These are phyloP conservation scores for Pleurotus tuoliensis DNA, from an alignment of 768 basidiomycete species.

Conservation along the genomic window DNA sequence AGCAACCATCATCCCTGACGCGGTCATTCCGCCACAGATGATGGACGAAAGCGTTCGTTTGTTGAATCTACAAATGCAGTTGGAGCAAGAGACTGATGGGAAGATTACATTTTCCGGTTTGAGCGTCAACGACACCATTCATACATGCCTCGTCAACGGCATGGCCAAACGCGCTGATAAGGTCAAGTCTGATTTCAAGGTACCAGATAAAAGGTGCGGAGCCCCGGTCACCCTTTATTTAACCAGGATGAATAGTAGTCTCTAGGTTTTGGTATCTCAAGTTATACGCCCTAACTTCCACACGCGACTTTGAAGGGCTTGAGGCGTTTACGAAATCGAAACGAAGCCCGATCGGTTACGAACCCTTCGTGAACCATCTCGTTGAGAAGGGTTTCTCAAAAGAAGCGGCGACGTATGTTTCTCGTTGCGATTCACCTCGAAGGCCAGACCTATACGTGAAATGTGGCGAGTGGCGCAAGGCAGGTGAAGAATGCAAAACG, in stretches of 20 bases:
- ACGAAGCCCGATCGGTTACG: constrained; percentile 94
- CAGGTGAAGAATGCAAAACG: constrained; percentile 88
- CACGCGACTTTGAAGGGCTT: constrained; percentile 81
- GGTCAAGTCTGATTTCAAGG: constrained; percentile 84
- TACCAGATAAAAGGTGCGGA: constrained; percentile 87
- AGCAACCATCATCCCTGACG: background rate
- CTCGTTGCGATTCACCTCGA: constrained; percentile 79
- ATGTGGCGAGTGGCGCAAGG: constrained; percentile 88
- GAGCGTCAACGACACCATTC: constrained; percentile 86
- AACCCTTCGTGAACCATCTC: constrained; percentile 80
- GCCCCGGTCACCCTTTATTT: background rate
- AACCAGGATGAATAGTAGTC: background rate
- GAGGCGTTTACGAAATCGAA: constrained; percentile 84
- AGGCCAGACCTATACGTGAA: constrained; percentile 85
- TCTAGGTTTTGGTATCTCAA: constrained; percentile 92
- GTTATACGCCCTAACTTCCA: constrained; percentile 73
- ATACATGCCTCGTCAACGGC: constrained; percentile 69
- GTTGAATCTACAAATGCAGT: constrained; percentile 76
- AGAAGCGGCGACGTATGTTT: constrained; percentile 76
- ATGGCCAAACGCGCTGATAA: constrained; percentile 88
- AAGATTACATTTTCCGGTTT: constrained; percentile 78
- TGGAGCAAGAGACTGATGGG: constrained; percentile 81
- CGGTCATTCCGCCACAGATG: constrained; percentile 51
- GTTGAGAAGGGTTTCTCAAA: constrained; percentile 68
- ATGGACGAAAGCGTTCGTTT: constrained; percentile 81